Percentiles rank a stretch among this genome's conserved stretches.
Conservation (phyloP, 2,329 filamentous ascomycete genomes). For the Pestalotiopsis sp. region DNA sequence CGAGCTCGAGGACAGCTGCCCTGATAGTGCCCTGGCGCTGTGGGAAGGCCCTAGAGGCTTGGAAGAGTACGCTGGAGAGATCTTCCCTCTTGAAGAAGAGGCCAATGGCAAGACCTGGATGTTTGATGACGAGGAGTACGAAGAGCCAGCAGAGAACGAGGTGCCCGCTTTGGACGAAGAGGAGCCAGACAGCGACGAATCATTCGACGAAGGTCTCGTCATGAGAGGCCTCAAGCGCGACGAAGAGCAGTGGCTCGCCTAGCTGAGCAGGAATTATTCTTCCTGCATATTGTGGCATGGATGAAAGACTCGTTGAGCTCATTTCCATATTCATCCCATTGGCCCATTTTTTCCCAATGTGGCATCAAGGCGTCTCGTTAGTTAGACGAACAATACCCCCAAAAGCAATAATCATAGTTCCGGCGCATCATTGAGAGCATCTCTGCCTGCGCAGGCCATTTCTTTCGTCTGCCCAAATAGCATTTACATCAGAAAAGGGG, state of each 20-base stretch:
- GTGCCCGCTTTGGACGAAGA: conserved; percentile 42
- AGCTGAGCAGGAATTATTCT: conserved; percentile 11
- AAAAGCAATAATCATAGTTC: background rate
- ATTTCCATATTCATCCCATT: background rate
- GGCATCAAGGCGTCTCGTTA: background rate
- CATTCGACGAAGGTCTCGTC: conserved; percentile 59
- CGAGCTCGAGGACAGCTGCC: conserved; percentile 64
- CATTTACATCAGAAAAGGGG: background rate
- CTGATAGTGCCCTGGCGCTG: conserved; percentile 74
- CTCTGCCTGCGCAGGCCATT: background rate
- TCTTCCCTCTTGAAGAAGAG: conserved; percentile 92
- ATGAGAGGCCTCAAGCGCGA: conserved; percentile 60
- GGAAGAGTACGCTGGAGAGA: conserved; percentile 92
- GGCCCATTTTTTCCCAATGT: background rate
- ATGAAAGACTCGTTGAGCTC: background rate
- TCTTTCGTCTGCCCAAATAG: background rate
- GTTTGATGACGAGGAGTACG: conserved; percentile 57
- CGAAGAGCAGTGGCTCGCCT: conserved; percentile 64
- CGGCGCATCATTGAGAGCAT: background rate
- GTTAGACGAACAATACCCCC: background rate
- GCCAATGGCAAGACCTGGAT: conserved; percentile 96
- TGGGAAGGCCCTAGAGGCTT: conserved; percentile 92
- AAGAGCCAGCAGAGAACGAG: conserved; percentile 28
- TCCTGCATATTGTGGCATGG: conserved; percentile 8
- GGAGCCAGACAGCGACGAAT: conserved; percentile 52